phyloP scores from a whole-genome alignment of 2,329 filamentous ascomycete genomes.

The Fusarium compactum region DNA sequence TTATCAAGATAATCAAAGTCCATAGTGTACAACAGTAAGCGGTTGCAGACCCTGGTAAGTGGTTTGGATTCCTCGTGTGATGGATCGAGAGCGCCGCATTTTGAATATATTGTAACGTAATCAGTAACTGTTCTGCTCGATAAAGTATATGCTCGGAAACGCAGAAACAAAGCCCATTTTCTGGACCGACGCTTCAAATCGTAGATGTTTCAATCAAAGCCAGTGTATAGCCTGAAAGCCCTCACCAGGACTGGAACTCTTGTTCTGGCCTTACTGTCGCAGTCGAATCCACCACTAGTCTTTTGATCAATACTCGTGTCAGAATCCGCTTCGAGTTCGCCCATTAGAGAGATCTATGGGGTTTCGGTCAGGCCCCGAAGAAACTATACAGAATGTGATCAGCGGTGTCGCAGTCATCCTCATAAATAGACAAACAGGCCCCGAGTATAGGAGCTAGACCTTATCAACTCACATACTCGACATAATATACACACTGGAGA shows the following conservation, averaged over 20 bases:
- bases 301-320: constrained; percentile 75
- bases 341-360: constrained; percentile 83
- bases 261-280: constrained; percentile 69
- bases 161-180: constrained; percentile 24
- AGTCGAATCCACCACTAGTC: constrained; percentile 65
- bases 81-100: constrained; percentile 58
- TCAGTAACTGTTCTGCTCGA: constrained; percentile 73
- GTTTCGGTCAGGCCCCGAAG: constrained; percentile 67
- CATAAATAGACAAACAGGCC: constrained; percentile 51
- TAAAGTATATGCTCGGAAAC: constrained; percentile 43
- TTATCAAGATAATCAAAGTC: constrained; percentile 48
- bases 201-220: constrained; percentile 55
- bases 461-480: constrained; percentile 46
- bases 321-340: constrained; percentile 77
- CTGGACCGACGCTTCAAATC: background rate
- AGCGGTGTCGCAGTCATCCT: constrained; percentile 66
- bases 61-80: constrained; percentile 57
- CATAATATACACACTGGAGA: background rate
- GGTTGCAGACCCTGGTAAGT: constrained; percentile 57
- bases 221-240: constrained; percentile 63
- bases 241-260: constrained; percentile 68
- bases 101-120: constrained; percentile 71
- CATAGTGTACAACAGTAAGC: constrained; percentile 55
- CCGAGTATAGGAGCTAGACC: constrained; percentile 52
- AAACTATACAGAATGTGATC: constrained; percentile 72